Percentiles rank a stretch among this genome's conserved stretches.
These are phyloP conservation scores for Scheffersomyces ergatensis DNA, from an alignment of 805 yeast genomes.

Conservation along the genomic window DNA sequence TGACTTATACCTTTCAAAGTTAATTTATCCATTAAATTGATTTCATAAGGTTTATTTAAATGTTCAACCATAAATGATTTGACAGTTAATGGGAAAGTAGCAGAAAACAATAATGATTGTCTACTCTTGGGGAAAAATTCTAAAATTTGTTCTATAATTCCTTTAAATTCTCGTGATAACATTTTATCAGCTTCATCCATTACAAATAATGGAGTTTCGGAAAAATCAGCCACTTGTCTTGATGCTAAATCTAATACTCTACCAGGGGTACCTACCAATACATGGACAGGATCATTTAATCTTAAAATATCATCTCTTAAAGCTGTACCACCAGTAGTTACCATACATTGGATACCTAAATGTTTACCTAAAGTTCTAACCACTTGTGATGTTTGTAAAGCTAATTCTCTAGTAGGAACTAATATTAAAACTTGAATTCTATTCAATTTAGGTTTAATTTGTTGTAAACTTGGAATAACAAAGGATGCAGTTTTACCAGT, in stretches of 20 bases:
- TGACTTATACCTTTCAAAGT: slow-evolving; percentile 96
- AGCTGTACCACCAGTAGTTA: slow-evolving; percentile 96
- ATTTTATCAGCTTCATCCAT: slow-evolving; percentile 99
- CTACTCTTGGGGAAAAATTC: slow-evolving; percentile 64
- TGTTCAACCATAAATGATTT: slow-evolving; percentile 90
- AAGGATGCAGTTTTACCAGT: slow-evolving; percentile 99
- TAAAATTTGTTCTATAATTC: slow-evolving; percentile 82
- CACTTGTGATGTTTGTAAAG: slow-evolving; percentile 95
- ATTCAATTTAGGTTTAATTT: slow-evolving; percentile 76
- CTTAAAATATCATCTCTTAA: slow-evolving; percentile 92
- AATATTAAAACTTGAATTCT: slow-evolving; percentile 89
- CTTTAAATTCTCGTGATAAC: slow-evolving; percentile 85
- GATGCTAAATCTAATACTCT: slow-evolving; percentile 93
- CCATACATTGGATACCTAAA: slow-evolving; percentile 90
- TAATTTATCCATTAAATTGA: slow-evolving; percentile 95
- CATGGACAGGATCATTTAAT: slow-evolving; percentile 88
- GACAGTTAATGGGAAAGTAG: slow-evolving; percentile 94
- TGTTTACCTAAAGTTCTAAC: slow-evolving; percentile 95
- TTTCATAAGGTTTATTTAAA: slow-evolving; percentile 88
- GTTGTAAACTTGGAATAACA: slow-evolving; percentile 88
- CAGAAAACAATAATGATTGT: slow-evolving; percentile 87
- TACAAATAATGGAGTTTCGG: slow-evolving; percentile 81
- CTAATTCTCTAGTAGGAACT: slow-evolving; percentile 97
- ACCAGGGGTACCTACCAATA: slow-evolving; percentile 97
- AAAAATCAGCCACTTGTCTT: slow-evolving; percentile 81